These are phyloP conservation scores for Aureobasidium zeae DNA, from an alignment of 2,329 filamentous ascomycete species.

Conservation along the genomic window DNA sequence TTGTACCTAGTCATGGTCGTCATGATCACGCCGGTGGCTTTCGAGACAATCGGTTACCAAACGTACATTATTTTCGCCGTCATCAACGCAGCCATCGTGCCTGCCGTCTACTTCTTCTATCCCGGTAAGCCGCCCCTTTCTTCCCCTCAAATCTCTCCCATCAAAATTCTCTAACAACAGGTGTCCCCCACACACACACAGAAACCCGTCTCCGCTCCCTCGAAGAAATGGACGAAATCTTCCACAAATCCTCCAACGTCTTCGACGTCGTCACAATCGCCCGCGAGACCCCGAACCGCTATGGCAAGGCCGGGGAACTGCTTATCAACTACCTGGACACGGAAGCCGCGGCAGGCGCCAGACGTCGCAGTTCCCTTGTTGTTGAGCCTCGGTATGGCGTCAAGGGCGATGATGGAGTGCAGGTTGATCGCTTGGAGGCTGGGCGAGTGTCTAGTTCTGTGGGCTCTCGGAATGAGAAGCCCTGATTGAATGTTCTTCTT, in stretches of 20 bases:
- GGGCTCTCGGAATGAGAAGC: not conserved
- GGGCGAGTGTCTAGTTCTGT: constrained; percentile 1
- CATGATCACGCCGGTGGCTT: constrained; percentile 53
- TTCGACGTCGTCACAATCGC: constrained; percentile 44
- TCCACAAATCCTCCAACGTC: constrained; percentile 44
- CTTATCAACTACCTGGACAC: constrained; percentile 44
- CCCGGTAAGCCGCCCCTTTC: not conserved
- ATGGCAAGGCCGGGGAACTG: constrained; percentile 49
- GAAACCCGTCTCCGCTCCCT: constrained; percentile 55
- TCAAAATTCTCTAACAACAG: no score
- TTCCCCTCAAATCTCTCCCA: constrained; percentile 1
- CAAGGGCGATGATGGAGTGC: constrained; percentile 16
- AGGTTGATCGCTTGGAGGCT: constrained; percentile 6
- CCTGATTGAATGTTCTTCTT: not conserved
- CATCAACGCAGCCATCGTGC: constrained; percentile 47
- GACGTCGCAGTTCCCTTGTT: constrained; percentile 5
- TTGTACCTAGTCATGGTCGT: constrained; percentile 36
- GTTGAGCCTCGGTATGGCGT: constrained; percentile 6
- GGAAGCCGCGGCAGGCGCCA: constrained; percentile 20
- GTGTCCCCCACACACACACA: constrained; percentile 29
- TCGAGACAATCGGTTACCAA: constrained; percentile 48
- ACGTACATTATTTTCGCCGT: constrained; percentile 57
- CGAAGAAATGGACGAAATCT: constrained; percentile 59
- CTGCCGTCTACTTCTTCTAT: constrained; percentile 32
- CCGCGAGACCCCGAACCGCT: constrained; percentile 44